Base-by-base conservation (phyloP, 192 early-diverging fungal species). In the Backusella australiensis region DNA sequence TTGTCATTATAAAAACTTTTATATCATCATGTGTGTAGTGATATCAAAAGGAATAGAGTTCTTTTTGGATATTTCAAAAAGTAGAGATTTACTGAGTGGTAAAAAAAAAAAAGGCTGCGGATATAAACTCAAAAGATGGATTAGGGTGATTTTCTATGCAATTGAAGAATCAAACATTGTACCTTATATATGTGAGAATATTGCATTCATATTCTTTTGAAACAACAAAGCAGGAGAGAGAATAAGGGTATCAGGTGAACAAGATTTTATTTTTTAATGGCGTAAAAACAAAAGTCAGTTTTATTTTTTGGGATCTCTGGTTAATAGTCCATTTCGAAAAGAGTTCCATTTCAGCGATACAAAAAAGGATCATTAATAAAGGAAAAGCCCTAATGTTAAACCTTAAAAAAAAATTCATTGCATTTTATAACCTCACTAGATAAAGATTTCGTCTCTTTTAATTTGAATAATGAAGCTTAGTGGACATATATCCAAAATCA, bases 351-450 rank as follows among this genome's bases (percentile, higher is more conserved):
- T 38, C 38, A 11, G 9, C 38, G 38, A 39, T 39, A 39, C 38
- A 39, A 39, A 39, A 39, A 39, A 39, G 38, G 38, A 39, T 39
- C 11, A 39, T 39, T 39, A 39, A 39, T 39, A 49, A 19, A 49
- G n/a, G 46, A 49, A 49, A 63, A 29, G 11, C 56, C 21, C 23
- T 29, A 26, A 26, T 63, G 56, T 63, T 63, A 29, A 63, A 63
- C 56, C 14, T 63, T 59, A 59, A 59, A 59, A 26, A n/a, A 21
- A n/a, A 21, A 59, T 32, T 29, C 23, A 23, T n/a, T 53, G 21
- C n/a, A 53, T 53, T 53, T 56, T 56, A 56, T 63, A 63, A 63
- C 56, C 56, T 63, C 56, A 63, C 56, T 63, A 63, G 29, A 29
- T 3, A 3, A 59, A 59, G 42, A 44, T 44, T 11, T 11, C 2